Conservation (phyloP, 2,329 filamentous ascomycete genomes). For the Fusarium redolens region DNA sequence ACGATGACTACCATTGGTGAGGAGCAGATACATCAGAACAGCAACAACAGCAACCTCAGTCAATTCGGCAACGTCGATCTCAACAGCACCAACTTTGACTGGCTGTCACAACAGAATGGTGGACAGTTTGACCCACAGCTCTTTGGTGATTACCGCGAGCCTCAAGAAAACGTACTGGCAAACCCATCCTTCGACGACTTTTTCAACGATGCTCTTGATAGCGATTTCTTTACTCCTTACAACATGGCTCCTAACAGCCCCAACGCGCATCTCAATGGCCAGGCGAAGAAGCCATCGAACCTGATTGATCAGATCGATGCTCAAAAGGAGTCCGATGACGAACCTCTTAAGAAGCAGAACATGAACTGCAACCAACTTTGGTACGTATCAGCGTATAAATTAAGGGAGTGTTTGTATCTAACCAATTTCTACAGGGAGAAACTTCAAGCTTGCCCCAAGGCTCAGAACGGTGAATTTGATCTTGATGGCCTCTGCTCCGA, state of each 20-base stretch:
- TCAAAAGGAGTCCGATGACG: slow-evolving; percentile 76
- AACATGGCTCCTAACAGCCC: slow-evolving; percentile 70
- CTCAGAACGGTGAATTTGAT: slow-evolving; percentile 91
- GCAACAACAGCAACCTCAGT: slow-evolving; percentile 49
- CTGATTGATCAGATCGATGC: slow-evolving; percentile 83
- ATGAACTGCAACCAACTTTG: slow-evolving; percentile 93
- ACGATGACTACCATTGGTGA: slow-evolving; percentile 74
- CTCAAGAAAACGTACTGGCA: slow-evolving; percentile 81
- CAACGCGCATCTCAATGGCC: slow-evolving; percentile 40
- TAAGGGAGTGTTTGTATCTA: slow-evolving; percentile 46
- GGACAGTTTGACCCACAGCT: slow-evolving; percentile 91
- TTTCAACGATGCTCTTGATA: slow-evolving; percentile 81
- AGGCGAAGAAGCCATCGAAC: slow-evolving; percentile 66
- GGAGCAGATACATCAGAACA: slow-evolving; percentile 63
- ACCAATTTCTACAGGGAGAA: slow-evolving; percentile 77
- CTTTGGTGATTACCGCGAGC: slow-evolving; percentile 92
- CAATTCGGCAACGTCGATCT: slow-evolving; percentile 52
- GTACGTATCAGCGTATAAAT: slow-evolving; percentile 64
- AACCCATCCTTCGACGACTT: slow-evolving; percentile 78
- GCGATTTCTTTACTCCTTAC: slow-evolving; percentile 84
- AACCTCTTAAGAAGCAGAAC: slow-evolving; percentile 66
- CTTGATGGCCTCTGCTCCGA: slow-evolving; percentile 93
- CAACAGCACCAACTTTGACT: slow-evolving; percentile 72
- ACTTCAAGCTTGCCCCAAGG: slow-evolving; percentile 85
- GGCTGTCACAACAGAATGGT: slow-evolving; percentile 82